Evolutionary conservation across 345 rosid genomes (phyloP).

Genomic region (Pistacia vera): DNA sequence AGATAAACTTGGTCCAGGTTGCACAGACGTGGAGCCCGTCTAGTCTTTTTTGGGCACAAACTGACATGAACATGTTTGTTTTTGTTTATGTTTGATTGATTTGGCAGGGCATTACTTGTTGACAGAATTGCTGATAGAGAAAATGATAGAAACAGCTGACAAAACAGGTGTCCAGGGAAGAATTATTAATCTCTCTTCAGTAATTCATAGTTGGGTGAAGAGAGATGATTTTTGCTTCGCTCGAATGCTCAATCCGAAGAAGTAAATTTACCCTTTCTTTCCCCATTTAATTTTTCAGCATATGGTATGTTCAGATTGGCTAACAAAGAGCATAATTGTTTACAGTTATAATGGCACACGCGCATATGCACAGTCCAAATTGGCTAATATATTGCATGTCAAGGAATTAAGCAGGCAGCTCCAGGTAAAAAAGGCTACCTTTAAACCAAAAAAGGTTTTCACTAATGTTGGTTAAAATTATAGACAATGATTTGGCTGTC

Average conservation of each 20-base stretch:
- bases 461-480: background rate
- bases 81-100: background rate
- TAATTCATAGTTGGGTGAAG: conserved; percentile 86
- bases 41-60: background rate
- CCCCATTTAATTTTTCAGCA: too few relatives aligned
- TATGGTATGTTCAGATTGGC: background rate
- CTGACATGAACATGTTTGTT: too few relatives aligned
- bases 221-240: conserved; percentile 62
- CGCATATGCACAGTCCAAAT: conserved; percentile 90
- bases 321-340: background rate
- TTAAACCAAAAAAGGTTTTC: background rate
- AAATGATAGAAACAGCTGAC: conserved; percentile 79
- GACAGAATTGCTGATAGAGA: conserved; percentile 78
- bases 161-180: conserved; percentile 75
- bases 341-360: conserved; percentile 78
- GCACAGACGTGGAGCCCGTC: too few relatives aligned
- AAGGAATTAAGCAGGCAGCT: conserved; percentile 76
- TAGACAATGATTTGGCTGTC: conserved; percentile 7
- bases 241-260: conserved; percentile 65
- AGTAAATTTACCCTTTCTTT: conserved; percentile 39
- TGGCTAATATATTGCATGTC: conserved; percentile 83
- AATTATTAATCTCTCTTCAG: conserved; percentile 91
- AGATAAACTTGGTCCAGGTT: background rate
- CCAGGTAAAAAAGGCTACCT: conserved; percentile 42
- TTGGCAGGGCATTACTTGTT: conserved; percentile 82